phyloP scores from a whole-genome alignment of 352 stramenopile genomes.

The Elongisporangium anandrum region DNA sequence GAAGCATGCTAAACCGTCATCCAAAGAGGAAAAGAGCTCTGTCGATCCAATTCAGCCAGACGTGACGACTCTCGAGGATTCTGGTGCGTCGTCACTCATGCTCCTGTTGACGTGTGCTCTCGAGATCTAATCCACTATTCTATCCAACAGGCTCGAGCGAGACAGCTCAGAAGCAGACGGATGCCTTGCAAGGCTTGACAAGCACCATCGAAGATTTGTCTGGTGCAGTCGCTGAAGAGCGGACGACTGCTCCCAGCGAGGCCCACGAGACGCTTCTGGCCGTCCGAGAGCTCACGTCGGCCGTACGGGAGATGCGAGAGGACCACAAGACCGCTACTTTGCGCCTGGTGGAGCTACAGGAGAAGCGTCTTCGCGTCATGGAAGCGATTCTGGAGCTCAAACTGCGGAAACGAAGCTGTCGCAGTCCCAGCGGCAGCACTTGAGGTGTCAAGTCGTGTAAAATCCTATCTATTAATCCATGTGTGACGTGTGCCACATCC shows the following conservation, averaged over 20 bases:
- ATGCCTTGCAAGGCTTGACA: slow-evolving; percentile 18
- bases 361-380: slow-evolving; percentile 59
- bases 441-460: neutral
- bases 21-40: neutral
- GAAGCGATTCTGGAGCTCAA: slow-evolving; percentile 55
- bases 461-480: neutral
- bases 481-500: neutral
- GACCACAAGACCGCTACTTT: slow-evolving; percentile 37
- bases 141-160: slow-evolving; percentile 24
- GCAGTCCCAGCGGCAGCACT: no score
- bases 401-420: slow-evolving; percentile 28
- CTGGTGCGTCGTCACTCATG: slow-evolving; percentile 16
- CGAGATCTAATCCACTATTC: neutral
- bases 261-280: slow-evolving; percentile 23
- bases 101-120: neutral
- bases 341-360: slow-evolving; percentile 51
- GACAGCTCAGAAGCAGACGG: slow-evolving; percentile 15
- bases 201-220: slow-evolving; percentile 61
- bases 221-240: slow-evolving; percentile 41
- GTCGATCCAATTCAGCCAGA: slow-evolving; percentile 1
- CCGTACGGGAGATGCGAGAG: slow-evolving; percentile 44
- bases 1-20: slow-evolving; percentile 1
- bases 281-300: slow-evolving; percentile 27
- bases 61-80: slow-evolving; percentile 29
- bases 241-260: slow-evolving; percentile 28